Conservation (phyloP, 1,139 yeast species). For the Taphrina wiesneri region DNA sequence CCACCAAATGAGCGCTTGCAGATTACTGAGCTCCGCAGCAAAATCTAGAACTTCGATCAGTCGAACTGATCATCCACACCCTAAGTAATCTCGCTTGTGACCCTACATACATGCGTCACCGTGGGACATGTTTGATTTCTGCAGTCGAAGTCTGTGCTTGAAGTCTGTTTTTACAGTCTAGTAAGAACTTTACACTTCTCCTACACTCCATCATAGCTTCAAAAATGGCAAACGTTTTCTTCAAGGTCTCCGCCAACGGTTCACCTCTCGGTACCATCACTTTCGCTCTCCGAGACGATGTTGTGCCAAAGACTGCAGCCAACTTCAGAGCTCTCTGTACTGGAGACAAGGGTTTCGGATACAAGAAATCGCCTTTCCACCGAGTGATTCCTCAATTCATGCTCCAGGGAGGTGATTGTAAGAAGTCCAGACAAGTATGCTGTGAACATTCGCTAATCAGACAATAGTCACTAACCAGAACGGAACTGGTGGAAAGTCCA, state of each 20-base stretch:
- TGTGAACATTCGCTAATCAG: background rate
- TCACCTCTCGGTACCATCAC: constrained; percentile 68
- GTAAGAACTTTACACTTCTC: background rate
- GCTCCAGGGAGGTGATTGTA: constrained; percentile 92
- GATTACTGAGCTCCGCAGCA: background rate
- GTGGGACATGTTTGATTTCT: background rate
- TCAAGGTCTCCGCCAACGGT: constrained; percentile 42
- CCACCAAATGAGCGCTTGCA: no score
- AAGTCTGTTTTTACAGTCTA: background rate
- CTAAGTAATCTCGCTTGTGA: background rate
- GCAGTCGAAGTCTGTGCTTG: background rate
- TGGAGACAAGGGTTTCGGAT: constrained; percentile 97
- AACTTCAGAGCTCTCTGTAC: constrained; percentile 96
- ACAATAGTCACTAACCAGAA: constrained; percentile 59
- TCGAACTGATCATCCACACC: background rate
- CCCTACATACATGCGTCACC: constrained; percentile 2
- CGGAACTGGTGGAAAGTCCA: constrained; percentile 96
- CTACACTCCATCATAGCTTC: constrained; percentile 14
- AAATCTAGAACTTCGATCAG: background rate
- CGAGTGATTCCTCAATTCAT: constrained; percentile 93
- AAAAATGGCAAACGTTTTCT: constrained; percentile 26
- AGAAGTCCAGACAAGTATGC: constrained; percentile 41
- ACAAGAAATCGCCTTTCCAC: constrained; percentile 91
- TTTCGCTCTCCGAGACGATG: constrained; percentile 87
- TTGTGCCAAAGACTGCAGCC: constrained; percentile 96